Conservation (phyloP, 768 basidiomycete species). For the Amanita pseudoporphyria region DNA sequence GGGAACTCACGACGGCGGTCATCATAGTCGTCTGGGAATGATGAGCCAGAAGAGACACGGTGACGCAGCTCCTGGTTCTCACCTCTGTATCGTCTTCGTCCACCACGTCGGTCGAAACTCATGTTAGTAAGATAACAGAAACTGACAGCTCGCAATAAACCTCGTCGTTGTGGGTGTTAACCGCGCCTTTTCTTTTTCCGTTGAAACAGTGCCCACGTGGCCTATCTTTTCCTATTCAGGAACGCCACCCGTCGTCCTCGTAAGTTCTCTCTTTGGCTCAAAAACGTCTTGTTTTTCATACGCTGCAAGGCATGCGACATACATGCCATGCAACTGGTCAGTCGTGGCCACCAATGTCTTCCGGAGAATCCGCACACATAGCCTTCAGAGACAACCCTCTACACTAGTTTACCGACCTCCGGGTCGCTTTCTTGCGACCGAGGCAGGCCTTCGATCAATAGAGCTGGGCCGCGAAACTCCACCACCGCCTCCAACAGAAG, state of each 20-base stretch:
- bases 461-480: background rate
- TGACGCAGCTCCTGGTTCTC: conserved; percentile 21
- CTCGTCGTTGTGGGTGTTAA: background rate
- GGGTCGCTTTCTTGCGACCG: background rate
- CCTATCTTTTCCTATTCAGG: background rate
- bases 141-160: background rate
- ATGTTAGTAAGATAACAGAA: conserved; percentile 24
- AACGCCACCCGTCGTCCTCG: conserved; percentile 8
- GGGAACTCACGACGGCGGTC: conserved; percentile 53
- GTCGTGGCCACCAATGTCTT: conserved; percentile 37
- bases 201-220: conserved; percentile 2
- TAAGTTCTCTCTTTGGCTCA: conserved; percentile 3
- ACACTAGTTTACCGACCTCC: background rate
- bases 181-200: background rate
- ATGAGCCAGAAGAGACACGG: background rate
- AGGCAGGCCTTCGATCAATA: background rate
- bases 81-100: conserved; percentile 47
- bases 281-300: background rate
- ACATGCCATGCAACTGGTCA: conserved; percentile 66
- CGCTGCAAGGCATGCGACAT: conserved; percentile 43
- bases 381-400: background rate
- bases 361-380: conserved; percentile 6
- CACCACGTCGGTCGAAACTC: conserved; percentile 50
- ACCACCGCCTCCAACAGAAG: background rate
- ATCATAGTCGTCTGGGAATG: conserved; percentile 51